Evolutionary conservation across 495 filamentous ascomycete species (phyloP).

Genomic region (Durotheca rogersii): DNA sequence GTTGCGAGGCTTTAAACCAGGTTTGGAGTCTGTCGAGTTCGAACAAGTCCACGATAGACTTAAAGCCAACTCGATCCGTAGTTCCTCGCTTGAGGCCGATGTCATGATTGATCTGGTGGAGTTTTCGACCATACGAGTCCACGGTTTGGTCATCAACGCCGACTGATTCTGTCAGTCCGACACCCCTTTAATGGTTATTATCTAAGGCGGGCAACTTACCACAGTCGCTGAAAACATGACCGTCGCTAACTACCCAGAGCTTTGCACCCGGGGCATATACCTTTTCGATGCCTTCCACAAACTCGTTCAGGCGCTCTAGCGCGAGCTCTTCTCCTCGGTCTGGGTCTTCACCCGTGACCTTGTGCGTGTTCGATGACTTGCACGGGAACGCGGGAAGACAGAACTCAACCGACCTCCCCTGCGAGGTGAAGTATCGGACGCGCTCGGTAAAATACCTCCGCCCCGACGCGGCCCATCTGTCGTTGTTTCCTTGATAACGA

Average conservation of each 20-base stretch:
- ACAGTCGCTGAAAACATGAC: conserved; percentile 48
- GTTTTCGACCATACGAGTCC: conserved; percentile 35
- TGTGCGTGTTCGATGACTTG: conserved; percentile 36
- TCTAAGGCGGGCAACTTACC: conserved; percentile 20
- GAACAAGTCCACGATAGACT: conserved; percentile 35
- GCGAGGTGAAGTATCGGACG: conserved; percentile 31
- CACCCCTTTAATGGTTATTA: too few species aligned
- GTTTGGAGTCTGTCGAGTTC: too few species aligned
- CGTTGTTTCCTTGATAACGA: conserved; percentile 24
- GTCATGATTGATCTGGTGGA: conserved; percentile 36
- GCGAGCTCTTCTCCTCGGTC: conserved; percentile 37
- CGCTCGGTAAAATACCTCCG: conserved; percentile 25
- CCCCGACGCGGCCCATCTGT: conserved; percentile 25
- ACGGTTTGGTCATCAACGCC: conserved; percentile 43
- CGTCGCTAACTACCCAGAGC: conserved; percentile 43
- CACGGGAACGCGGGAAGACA: conserved; percentile 40
- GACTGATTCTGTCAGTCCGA: conserved; percentile 21
- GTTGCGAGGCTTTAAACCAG: conserved; percentile 6
- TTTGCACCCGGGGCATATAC: conserved; percentile 39
- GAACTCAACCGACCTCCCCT: conserved; percentile 22
- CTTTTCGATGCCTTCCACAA: conserved; percentile 32
- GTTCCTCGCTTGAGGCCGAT: conserved; percentile 20
- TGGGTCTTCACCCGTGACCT: conserved; percentile 32
- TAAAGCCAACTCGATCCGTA: conserved; percentile 26
- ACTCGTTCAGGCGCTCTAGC: conserved; percentile 34